phyloP scores from a whole-genome alignment of 78 protist species.

The Speleostelium caveatum region DNA sequence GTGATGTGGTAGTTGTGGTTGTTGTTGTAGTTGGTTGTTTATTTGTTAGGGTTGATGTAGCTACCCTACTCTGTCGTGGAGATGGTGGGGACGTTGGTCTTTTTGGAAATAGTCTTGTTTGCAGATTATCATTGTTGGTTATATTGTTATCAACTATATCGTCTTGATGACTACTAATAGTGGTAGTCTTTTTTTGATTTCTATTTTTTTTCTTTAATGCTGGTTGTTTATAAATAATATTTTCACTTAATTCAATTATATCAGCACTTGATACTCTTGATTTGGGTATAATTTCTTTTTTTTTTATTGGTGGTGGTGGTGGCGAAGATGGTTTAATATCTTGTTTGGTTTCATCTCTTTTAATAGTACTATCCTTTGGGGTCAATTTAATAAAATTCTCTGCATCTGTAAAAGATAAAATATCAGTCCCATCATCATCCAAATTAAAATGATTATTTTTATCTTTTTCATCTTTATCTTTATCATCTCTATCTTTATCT shows the following conservation, averaged over 20 bases:
- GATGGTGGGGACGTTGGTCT: constrained; percentile 1
- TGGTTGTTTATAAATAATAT: neutral
- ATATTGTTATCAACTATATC: neutral
- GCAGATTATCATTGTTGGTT: neutral
- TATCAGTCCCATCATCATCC: neutral
- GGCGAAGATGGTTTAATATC: neutral
- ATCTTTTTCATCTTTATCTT: neutral
- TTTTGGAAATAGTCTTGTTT: neutral
- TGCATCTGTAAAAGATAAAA: neutral
- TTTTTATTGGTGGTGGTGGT: neutral
- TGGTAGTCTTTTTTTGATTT: neutral
- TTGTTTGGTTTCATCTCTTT: neutral
- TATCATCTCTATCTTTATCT: neutral
- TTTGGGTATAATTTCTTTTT: too few species aligned
- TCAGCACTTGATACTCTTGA: too few species aligned
- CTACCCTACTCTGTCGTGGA: neutral
- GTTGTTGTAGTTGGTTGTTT: neutral
- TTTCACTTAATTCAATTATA: too few species aligned
- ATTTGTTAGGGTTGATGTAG: neutral
- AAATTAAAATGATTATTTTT: neutral
- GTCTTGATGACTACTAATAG: neutral
- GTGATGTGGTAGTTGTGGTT: neutral
- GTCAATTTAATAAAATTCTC: neutral
- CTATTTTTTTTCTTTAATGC: neutral
- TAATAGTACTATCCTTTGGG: too few species aligned